A percentile compares a stretch with the other conserved stretches of the same genome.
phyloP scores from a whole-genome alignment of 2,329 filamentous ascomycete genomes.

The Neonectria neomacrospora region DNA sequence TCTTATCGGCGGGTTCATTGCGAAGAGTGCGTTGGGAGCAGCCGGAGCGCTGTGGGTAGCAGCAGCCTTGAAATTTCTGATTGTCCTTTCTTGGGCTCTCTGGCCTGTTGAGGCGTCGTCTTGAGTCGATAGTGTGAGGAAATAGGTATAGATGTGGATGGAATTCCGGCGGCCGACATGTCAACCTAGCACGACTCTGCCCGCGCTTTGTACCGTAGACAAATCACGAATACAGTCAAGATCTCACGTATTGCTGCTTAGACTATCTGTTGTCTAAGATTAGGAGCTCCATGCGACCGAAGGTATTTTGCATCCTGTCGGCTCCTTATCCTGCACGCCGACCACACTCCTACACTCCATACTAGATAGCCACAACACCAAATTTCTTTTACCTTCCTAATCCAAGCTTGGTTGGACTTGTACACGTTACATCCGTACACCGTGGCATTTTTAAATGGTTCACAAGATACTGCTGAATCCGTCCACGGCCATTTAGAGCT shows the following conservation, averaged over 20 bases:
- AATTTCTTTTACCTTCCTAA: neutral
- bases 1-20: conserved; percentile 61
- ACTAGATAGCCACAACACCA: neutral
- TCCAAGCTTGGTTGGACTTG: neutral
- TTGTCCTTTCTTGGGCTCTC: conserved; percentile 67
- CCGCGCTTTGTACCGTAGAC: neutral
- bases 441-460: neutral
- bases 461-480: neutral
- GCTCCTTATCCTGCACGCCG: neutral
- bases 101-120: conserved; percentile 63
- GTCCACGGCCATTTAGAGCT: neutral
- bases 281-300: no score
- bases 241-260: neutral
- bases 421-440: neutral
- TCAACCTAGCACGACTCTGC: neutral
- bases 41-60: conserved; percentile 70
- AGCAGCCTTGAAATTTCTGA: conserved; percentile 63
- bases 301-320: neutral
- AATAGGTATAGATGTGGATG: neutral
- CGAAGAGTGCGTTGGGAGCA: conserved; percentile 60
- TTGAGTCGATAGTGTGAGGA: neutral
- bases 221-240: neutral
- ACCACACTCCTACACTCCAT: neutral
- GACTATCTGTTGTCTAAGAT: neutral
- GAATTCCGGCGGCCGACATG: neutral